Conservation (phyloP, 306 rosid species). For the Cicer chorassanicum region DNA sequence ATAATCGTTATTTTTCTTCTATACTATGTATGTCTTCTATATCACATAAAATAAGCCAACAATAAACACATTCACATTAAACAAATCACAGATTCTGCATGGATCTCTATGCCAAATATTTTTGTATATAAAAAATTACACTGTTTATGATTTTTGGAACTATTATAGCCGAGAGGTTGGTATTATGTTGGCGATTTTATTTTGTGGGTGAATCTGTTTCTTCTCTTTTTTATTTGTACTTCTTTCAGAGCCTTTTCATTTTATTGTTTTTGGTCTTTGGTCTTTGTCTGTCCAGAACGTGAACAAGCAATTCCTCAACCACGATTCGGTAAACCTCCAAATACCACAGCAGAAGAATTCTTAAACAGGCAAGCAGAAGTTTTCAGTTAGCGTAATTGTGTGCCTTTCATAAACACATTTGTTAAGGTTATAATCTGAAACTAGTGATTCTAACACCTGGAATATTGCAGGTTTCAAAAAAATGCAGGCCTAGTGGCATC, state of each 20-base stretch:
- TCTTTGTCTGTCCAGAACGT: conserved; percentile 49
- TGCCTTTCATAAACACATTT: neutral
- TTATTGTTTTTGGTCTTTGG: conserved; percentile 29
- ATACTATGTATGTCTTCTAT: no score
- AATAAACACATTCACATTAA: neutral
- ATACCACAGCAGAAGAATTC: conserved; percentile 63
- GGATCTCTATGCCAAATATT: conserved; percentile 19
- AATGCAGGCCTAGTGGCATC: conserved; percentile 83
- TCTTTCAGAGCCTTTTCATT: neutral
- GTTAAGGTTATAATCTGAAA: neutral
- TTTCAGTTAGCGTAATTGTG: neutral
- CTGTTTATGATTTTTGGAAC: neutral
- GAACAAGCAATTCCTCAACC: conserved; percentile 57
- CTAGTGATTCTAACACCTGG: conserved; percentile 22
- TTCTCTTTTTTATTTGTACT: conserved; percentile 8
- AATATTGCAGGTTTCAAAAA: conserved; percentile 72
- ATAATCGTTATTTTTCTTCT: neutral
- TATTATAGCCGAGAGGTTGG: neutral
- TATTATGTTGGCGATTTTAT: conserved; percentile 21
- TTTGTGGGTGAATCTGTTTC: conserved; percentile 11
- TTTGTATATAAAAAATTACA: neutral
- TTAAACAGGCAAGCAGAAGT: conserved; percentile 69
- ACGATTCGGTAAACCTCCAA: conserved; percentile 60
- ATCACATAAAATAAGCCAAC: no score
- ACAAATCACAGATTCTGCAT: neutral